Base-by-base conservation (phyloP, 768 basidiomycete genomes). In the Paxillus involutus region DNA sequence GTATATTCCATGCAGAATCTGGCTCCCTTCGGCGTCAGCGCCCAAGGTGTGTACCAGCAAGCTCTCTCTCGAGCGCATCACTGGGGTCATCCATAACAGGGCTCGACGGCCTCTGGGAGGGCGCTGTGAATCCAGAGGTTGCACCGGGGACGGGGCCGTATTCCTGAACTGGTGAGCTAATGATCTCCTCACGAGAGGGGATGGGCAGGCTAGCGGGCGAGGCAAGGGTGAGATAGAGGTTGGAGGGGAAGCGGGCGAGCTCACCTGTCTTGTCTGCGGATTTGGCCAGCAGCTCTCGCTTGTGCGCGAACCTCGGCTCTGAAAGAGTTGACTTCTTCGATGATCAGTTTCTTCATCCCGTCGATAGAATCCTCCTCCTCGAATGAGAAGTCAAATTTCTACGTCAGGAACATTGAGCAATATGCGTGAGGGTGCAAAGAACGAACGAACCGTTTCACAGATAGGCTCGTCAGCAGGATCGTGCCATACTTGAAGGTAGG, bases 341-440 rank as follows among this genome's bases (percentile, higher is more conserved):
- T 85, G 62, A 99, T 99, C 68, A 98, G 72, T 58, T 82, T 84
- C 73, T 96, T 92, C 97, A 99, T 99, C 9, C 97, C 97, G 43
- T 96, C 93, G 59, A 96, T 95, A 53, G 85, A 86, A 56, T 99
- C 97, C 73, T 98, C 97, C 59, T 90, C 89, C 73, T 99, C 97
- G 63, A 99, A 99, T 16, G 84, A 80, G 66, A 99, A 98, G 72
- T 98, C 94, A 61, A 99, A 98, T 78, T 89, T 85, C 89, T 93
- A 59, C 13, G 19, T 49, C 24, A 64, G 46, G 32, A 52, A 16
- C 26, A 1, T 6, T 29, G 48, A 33, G 29, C 44, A 47, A 29
- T 12, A 6, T 44, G 16, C 39, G 50, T 24, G 7, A 16, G 40
- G 8, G 29, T 21, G 37, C 13, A 55, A 14, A 29, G n/a, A 13